phyloP scores from a whole-genome alignment of 2,329 filamentous ascomycete species.

The Fusarium sp. region DNA sequence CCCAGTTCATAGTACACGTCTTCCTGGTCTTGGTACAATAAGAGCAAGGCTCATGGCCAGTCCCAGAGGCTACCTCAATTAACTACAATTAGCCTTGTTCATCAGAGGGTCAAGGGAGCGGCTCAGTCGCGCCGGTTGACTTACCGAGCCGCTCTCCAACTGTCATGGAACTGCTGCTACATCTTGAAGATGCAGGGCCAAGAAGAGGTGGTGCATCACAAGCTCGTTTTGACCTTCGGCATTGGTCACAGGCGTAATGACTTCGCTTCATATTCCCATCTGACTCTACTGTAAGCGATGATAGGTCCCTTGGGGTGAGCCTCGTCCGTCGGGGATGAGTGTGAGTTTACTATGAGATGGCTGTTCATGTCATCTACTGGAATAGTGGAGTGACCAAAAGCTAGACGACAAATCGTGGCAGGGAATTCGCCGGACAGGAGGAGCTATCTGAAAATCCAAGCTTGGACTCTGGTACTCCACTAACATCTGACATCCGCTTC shows the following conservation, averaged over 20 bases:
- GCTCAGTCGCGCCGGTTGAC: not conserved
- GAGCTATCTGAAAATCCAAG: not conserved
- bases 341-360: not conserved
- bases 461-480: not conserved
- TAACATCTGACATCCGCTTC: not conserved
- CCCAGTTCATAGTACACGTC: constrained; percentile 44
- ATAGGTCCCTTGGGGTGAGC: not conserved
- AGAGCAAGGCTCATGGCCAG: constrained; percentile 35
- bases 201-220: constrained; percentile 36
- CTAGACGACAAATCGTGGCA: not conserved
- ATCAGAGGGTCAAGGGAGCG: not conserved
- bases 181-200: not conserved
- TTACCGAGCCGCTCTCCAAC: constrained; percentile 23
- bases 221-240: constrained; percentile 37
- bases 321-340: not conserved
- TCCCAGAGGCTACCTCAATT: not conserved
- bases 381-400: not conserved
- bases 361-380: not conserved
- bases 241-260: constrained; percentile 40
- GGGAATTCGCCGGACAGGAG: not conserved
- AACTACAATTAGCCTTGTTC: not conserved
- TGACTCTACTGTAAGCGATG: not conserved
- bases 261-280: constrained; percentile 35
- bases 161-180: not conserved
- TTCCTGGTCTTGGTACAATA: constrained; percentile 47